Evolutionary conservation across 805 yeast genomes (phyloP), one percentile per base, ranked within the genome.

Genomic region (Myxozyma vanderwaltii): DNA sequence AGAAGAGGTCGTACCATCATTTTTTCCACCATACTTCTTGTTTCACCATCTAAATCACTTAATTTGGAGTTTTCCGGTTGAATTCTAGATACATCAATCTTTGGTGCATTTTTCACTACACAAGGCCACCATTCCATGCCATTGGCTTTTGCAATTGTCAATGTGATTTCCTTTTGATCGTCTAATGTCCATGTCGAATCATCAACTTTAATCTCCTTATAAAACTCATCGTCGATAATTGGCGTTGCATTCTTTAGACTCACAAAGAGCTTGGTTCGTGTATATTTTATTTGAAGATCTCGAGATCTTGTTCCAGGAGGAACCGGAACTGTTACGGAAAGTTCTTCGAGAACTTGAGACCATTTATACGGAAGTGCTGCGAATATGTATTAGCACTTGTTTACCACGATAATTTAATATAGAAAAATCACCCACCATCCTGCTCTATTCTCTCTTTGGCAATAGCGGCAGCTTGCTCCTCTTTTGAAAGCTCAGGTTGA

Each of bases 71-170:
- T 70, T 63, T 78, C 81, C 3, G 81, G 81, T 68, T 70, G 71
- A 45, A 77, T 69, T 59, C 73, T 69, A 24, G 72, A 64, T 26
- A 75, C 74, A 61, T 77, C 80, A 52, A 77, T 75, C 63, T 75
- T 73, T 39, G 79, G 78, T 45, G 77, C 80, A 2, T 70, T 43
- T 3, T 67, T 69, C 3, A 77, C 73, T 8, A 78, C 78, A 58
- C 74, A 79, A 19, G 81, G 80, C 81, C 81, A 78, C 81, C 81
- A 78, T 53, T 77, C 77, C 52, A 67, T 67, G 48, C 70, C 63
- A 63, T 71, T 73, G 44, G 50, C 46, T 63, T 77, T 77, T 36
- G 76, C 77, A 17, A 77, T 67, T 7, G 74, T 69, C 19, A 77
- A 60, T 8, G 68, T 62, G 24, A 77, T 69, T 59, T 73, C 77